phyloP scores from a whole-genome alignment of 2,329 filamentous ascomycete species.

The Diaporthe vaccinii region DNA sequence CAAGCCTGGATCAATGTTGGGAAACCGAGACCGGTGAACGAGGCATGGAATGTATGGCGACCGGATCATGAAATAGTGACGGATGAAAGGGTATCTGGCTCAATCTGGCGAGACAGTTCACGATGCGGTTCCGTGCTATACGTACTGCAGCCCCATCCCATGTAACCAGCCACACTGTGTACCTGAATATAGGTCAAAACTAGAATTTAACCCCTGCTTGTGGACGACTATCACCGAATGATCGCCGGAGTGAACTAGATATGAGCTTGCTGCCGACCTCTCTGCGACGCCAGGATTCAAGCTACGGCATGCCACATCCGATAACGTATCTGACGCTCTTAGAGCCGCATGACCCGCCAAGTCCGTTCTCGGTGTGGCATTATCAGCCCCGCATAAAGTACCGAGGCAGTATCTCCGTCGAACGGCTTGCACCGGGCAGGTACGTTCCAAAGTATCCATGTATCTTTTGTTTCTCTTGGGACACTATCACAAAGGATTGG shows the following conservation, averaged over 20 bases:
- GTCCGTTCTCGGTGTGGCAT: constrained; percentile 34
- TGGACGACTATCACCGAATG: constrained; percentile 20
- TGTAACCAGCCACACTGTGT: constrained; percentile 22
- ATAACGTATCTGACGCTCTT: constrained; percentile 28
- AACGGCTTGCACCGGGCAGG: background rate
- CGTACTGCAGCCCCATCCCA: background rate
- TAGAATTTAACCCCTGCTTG: background rate
- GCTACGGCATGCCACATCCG: constrained; percentile 15
- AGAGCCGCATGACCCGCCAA: constrained; percentile 33
- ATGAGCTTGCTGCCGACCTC: background rate
- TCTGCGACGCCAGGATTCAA: constrained; percentile 3
- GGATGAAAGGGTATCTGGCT: background rate
- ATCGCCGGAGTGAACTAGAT: constrained; percentile 22
- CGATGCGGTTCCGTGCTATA: constrained; percentile 6
- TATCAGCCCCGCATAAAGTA: constrained; percentile 31
- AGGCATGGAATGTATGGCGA: background rate
- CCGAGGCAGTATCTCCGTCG: constrained; percentile 27
- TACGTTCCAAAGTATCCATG: background rate
- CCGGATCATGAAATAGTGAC: constrained; percentile 17
- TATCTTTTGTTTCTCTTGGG: constrained; percentile 1
- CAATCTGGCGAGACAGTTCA: background rate
- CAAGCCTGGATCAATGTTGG: background rate
- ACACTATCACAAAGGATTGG: constrained; percentile 1
- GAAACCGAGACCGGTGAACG: background rate
- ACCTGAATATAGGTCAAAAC: background rate